phyloP scores from a whole-genome alignment of 2,329 filamentous ascomycete species.

The Penicillium griseofulvum region DNA sequence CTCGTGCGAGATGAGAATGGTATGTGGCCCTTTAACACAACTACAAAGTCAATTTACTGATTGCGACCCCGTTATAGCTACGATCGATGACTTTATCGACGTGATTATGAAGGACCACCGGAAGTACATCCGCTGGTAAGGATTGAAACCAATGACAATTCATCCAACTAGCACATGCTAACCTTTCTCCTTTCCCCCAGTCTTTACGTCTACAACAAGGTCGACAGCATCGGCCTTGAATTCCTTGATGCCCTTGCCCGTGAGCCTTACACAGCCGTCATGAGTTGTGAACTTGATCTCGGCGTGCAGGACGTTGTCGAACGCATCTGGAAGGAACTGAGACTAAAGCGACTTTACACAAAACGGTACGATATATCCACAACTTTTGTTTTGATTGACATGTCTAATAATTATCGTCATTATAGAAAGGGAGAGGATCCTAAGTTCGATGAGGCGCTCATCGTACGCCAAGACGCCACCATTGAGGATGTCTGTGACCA shows the following conservation, averaged over 20 bases:
- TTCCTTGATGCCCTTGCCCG: conserved; percentile 89
- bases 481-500: conserved; percentile 98
- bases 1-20: conserved; percentile 88
- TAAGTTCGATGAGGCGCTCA: conserved; percentile 85
- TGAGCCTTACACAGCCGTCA: conserved; percentile 91
- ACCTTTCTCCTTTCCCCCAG: conserved; percentile 36
- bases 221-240: conserved; percentile 89
- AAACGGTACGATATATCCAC: conserved; percentile 56
- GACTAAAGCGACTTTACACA: conserved; percentile 88
- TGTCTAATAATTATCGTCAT: conserved; percentile 5
- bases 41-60: not conserved
- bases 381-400: not conserved
- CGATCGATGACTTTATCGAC: conserved; percentile 97
- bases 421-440: conserved; percentile 81
- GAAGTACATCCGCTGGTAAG: conserved; percentile 81
- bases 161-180: not conserved
- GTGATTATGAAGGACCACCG: conserved; percentile 99
- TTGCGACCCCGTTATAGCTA: conserved; percentile 52
- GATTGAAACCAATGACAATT: not conserved
- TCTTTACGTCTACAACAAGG: conserved; percentile 99
- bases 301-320: conserved; percentile 93
- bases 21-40: conserved; percentile 25
- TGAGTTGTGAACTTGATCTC: conserved; percentile 94
- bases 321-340: conserved; percentile 88
- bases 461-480: conserved; percentile 81